Percentiles rank a stretch among this genome's conserved stretches.
phyloP scores from a whole-genome alignment of 495 filamentous ascomycete species.

The Apodospora peruviana region DNA sequence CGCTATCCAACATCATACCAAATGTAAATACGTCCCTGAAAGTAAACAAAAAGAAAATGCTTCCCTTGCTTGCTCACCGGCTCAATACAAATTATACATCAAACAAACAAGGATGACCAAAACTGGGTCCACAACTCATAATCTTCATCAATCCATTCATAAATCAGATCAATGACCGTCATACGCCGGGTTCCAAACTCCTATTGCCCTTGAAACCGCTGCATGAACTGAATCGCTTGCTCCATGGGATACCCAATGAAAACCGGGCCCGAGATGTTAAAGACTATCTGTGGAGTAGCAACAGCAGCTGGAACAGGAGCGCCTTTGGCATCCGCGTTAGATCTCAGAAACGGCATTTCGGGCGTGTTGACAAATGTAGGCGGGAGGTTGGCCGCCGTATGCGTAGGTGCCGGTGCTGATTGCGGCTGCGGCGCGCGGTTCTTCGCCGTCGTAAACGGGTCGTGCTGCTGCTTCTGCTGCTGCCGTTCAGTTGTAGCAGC shows the following conservation, averaged over 20 bases:
- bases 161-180: no score
- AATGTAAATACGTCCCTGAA: not conserved
- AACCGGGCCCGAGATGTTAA: slow-evolving; percentile 69
- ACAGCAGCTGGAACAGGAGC: no score
- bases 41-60: not conserved
- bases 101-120: no score
- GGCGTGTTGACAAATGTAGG: slow-evolving; percentile 37
- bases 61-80: no score
- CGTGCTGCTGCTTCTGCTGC: not conserved
- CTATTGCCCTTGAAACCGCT: slow-evolving; percentile 39
- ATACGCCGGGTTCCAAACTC: no score
- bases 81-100: no score
- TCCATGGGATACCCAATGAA: slow-evolving; percentile 85
- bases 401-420: slow-evolving; percentile 14
- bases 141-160: no score
- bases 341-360: slow-evolving; percentile 18
- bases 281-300: slow-evolving; percentile 58
- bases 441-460: not conserved
- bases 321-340: not conserved
- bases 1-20: not conserved
- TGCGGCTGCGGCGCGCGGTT: slow-evolving; percentile 15
- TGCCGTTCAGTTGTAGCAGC: no score
- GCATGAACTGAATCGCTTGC: slow-evolving; percentile 66
- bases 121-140: no score
- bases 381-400: slow-evolving; percentile 9